Evolutionary conservation across 2,329 filamentous ascomycete species (phyloP).

Genomic region (Apiospora malaysiana): DNA sequence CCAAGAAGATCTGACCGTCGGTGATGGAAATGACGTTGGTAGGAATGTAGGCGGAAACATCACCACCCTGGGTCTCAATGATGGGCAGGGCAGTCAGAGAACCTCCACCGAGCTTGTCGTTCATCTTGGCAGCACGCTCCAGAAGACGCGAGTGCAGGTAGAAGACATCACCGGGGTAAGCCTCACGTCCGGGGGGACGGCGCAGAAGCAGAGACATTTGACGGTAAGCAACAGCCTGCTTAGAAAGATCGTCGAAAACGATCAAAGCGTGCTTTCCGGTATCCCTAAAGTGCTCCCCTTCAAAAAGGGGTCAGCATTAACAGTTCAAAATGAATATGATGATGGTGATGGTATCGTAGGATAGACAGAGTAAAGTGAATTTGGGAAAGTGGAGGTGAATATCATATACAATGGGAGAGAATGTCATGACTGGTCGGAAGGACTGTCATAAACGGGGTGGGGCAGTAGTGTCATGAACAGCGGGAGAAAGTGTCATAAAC

Average conservation of each 20-base stretch:
- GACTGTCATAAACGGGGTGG: too few relatives aligned
- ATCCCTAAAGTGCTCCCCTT: slow-evolving; percentile 81
- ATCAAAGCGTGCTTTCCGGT: slow-evolving; percentile 87
- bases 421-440: too few relatives aligned
- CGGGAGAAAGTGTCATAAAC: too few relatives aligned
- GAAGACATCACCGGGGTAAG: slow-evolving; percentile 99
- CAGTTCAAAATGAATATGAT: neutral
- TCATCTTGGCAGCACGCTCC: slow-evolving; percentile 99
- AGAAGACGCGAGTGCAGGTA: slow-evolving; percentile 99
- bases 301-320: slow-evolving; percentile 45
- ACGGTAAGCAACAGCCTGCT: slow-evolving; percentile 97
- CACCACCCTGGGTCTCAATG: slow-evolving; percentile 99
- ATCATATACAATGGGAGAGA: too few relatives aligned
- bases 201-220: slow-evolving; percentile 99
- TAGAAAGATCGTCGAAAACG: slow-evolving; percentile 93
- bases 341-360: neutral
- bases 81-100: slow-evolving; percentile 96
- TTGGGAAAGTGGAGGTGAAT: too few relatives aligned
- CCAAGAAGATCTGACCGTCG: slow-evolving; percentile 99
- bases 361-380: neutral
- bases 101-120: slow-evolving; percentile 90
- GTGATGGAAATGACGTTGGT: slow-evolving; percentile 99
- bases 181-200: slow-evolving; percentile 98
- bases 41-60: slow-evolving; percentile 99
- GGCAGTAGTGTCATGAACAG: too few relatives aligned